Evolutionary conservation across 2,329 filamentous ascomycete genomes (phyloP).

Genomic region (Xylaria sp.): DNA sequence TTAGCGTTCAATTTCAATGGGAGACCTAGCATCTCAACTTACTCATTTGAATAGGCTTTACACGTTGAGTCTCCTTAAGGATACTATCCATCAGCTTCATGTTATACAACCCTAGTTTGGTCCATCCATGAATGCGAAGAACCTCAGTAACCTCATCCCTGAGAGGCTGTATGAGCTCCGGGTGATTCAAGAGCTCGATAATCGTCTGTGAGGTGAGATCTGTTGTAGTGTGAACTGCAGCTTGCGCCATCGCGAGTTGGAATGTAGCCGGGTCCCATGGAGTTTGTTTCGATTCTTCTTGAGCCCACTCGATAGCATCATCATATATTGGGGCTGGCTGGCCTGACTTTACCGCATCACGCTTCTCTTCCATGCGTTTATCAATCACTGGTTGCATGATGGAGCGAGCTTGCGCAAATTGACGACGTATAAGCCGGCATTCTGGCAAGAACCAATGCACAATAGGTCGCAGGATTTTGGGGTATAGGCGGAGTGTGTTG

Average conservation of each 20-base stretch:
- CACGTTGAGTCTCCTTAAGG: slow-evolving; percentile 31
- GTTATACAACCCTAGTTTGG: slow-evolving; percentile 17
- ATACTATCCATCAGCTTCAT: slow-evolving; percentile 32
- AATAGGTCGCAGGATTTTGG: slow-evolving; percentile 11
- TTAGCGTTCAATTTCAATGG: neutral
- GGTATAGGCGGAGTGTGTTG: slow-evolving; percentile 10
- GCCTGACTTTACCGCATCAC: neutral
- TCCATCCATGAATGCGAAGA: slow-evolving; percentile 22
- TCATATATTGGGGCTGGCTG: neutral
- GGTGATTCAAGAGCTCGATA: slow-evolving; percentile 18
- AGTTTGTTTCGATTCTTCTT: slow-evolving; percentile 8
- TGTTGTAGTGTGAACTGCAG: slow-evolving; percentile 28
- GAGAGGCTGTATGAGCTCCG: slow-evolving; percentile 19
- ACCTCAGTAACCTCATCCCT: slow-evolving; percentile 19
- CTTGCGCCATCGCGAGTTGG: slow-evolving; percentile 20
- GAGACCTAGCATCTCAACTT: neutral
- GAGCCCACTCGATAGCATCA: slow-evolving; percentile 29
- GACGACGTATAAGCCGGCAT: slow-evolving; percentile 1
- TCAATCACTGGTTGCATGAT: slow-evolving; percentile 17
- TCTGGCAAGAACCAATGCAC: slow-evolving; percentile 32
- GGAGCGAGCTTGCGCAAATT: neutral
- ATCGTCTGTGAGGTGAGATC: slow-evolving; percentile 22
- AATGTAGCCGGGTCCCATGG: slow-evolving; percentile 14
- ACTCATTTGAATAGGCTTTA: slow-evolving; percentile 26
- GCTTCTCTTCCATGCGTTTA: slow-evolving; percentile 20